Evolutionary conservation across 2,329 filamentous ascomycete genomes (phyloP).

Genomic region (Botrytis squamosa): DNA sequence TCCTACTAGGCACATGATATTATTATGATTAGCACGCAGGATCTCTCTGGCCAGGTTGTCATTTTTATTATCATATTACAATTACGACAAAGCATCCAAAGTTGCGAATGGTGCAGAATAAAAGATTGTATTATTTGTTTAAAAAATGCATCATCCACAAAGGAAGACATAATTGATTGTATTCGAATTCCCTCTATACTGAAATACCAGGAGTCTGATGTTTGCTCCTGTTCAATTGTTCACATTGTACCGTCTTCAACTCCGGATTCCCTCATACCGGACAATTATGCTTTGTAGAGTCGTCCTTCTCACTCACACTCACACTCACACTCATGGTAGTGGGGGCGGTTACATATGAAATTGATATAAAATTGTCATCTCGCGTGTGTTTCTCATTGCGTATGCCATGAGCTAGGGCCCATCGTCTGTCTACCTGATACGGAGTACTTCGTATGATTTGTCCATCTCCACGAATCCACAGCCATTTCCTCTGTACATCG

Average conservation of each 20-base stretch:
- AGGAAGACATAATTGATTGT: neutral
- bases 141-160: no score
- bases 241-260: neutral
- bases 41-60: conserved; percentile 6
- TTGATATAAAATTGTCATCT: neutral
- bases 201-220: neutral
- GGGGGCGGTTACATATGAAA: neutral
- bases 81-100: neutral
- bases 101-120: neutral
- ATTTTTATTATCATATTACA: neutral
- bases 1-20: no score
- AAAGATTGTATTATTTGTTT: no score
- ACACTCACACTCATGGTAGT: neutral
- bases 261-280: neutral
- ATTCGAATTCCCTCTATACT: neutral
- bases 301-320: neutral
- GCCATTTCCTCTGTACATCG: neutral
- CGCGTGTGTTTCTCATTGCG: neutral
- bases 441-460: neutral
- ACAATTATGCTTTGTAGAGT: no score
- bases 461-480: neutral
- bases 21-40: neutral
- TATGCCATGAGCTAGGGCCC: neutral
- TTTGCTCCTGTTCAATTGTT: neutral
- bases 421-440: neutral